phyloP scores from a whole-genome alignment of 2,329 filamentous ascomycete genomes.

The Aspergillus sp. region DNA sequence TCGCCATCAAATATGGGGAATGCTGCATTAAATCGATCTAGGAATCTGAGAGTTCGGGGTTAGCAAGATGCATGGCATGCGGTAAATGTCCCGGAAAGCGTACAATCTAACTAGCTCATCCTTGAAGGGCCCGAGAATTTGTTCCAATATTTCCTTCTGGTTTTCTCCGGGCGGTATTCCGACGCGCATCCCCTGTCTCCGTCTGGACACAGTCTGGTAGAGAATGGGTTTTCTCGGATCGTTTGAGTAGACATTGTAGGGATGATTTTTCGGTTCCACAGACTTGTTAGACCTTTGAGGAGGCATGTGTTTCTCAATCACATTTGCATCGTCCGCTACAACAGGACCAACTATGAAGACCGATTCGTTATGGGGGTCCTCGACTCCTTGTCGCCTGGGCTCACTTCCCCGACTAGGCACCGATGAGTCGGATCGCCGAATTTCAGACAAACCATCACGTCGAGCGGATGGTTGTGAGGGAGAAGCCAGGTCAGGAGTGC shows the following conservation, averaged over 20 bases:
- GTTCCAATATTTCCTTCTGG: conserved; percentile 57
- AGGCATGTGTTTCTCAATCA: conserved; percentile 60
- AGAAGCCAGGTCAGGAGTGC: conserved; percentile 29
- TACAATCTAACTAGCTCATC: conserved; percentile 54
- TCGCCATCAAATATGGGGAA: conserved; percentile 61
- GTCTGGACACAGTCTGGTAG: conserved; percentile 51
- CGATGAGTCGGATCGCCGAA: conserved; percentile 25
- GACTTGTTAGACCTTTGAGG: conserved; percentile 39
- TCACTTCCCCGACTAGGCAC: conserved; percentile 31
- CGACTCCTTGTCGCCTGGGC: conserved; percentile 30
- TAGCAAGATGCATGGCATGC: neutral
- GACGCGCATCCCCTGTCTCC: conserved; percentile 47
- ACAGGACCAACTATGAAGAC: conserved; percentile 61
- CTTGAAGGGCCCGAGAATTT: conserved; percentile 57
- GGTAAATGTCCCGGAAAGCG: conserved; percentile 24
- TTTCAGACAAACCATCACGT: conserved; percentile 19
- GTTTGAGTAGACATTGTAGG: conserved; percentile 53
- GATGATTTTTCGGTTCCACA: conserved; percentile 42
- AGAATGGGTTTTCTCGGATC: conserved; percentile 48
- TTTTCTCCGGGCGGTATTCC: conserved; percentile 48
- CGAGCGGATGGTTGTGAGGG: conserved; percentile 21
- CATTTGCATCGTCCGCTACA: conserved; percentile 59
- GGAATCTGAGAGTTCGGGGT: conserved; percentile 45
- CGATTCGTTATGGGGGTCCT: conserved; percentile 43
- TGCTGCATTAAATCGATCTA: conserved; percentile 58